A percentile compares a stretch with the other conserved stretches of the same genome.
phyloP scores from a whole-genome alignment of 306 rosid genomes.

The Lithocarpus polystachyus region DNA sequence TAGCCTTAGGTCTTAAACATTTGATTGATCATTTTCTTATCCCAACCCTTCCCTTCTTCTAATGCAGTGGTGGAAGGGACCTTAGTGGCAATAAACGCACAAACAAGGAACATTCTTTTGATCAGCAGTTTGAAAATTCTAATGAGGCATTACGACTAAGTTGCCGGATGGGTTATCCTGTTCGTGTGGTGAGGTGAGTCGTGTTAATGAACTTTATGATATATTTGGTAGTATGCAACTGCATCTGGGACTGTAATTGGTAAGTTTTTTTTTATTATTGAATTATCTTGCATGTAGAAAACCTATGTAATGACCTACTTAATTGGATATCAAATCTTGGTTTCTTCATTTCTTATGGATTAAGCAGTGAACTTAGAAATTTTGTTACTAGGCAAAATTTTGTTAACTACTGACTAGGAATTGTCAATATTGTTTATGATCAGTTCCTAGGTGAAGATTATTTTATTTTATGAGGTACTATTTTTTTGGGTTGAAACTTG shows the following conservation, averaged over 20 bases:
- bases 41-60: not conserved
- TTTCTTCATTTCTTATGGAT: not conserved
- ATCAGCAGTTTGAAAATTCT: slow-evolving; percentile 57
- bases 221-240: not conserved
- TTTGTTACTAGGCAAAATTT: not conserved
- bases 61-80: slow-evolving; percentile 73
- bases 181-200: slow-evolving; percentile 71
- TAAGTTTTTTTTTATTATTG: not conserved
- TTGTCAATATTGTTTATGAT: not conserved
- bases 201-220: not conserved
- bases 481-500: not conserved
- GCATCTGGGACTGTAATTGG: not conserved
- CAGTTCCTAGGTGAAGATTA: not conserved
- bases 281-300: not conserved
- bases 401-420: not conserved
- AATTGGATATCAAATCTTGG: not conserved
- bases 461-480: not conserved
- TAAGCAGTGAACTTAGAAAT: not conserved
- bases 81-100: slow-evolving; percentile 69
- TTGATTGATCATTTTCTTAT: not conserved
- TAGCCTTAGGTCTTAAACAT: not conserved
- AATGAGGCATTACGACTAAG: slow-evolving; percentile 67
- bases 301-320: not conserved
- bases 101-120: slow-evolving; percentile 54
- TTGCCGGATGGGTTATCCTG: slow-evolving; percentile 74